phyloP scores from a whole-genome alignment of 75 land plant genomes.

The Sequoiadendron giganteum region DNA sequence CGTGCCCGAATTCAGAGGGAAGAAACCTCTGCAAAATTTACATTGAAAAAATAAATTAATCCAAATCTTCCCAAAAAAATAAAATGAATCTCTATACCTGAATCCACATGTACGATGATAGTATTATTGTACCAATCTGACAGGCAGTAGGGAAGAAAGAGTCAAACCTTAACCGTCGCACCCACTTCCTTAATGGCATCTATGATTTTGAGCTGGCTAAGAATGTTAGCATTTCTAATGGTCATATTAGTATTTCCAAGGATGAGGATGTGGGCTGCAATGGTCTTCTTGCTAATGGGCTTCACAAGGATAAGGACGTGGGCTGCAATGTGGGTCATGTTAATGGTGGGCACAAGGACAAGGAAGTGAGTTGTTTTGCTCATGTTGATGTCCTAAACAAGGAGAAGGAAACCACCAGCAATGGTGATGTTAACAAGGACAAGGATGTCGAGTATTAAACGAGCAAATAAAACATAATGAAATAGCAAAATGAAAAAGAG shows the following conservation, averaged over 20 bases:
- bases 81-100: neutral
- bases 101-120: neutral
- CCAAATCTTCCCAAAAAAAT: neutral
- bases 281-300: neutral
- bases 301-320: neutral
- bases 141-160: neutral
- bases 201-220: constrained; percentile 36
- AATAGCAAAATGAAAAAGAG: too few relatives aligned
- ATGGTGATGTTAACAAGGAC: neutral
- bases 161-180: neutral
- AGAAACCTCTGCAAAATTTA: constrained; percentile 40
- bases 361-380: neutral
- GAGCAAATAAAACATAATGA: too few relatives aligned
- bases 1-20: constrained; percentile 70
- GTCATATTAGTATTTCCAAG: neutral
- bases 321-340: neutral
- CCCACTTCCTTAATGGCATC: constrained; percentile 57
- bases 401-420: neutral
- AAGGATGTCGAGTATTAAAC: too few relatives aligned
- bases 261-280: neutral
- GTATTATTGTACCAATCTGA: neutral
- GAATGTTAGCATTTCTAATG: neutral
- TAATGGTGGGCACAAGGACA: neutral
- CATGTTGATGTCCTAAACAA: too few relatives aligned
- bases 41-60: neutral